A percentile compares a stretch with the other conserved stretches of the same genome.
Conservation (phyloP, 2,329 filamentous ascomycete species). For the Nannizziopsis arthrosporioides region DNA sequence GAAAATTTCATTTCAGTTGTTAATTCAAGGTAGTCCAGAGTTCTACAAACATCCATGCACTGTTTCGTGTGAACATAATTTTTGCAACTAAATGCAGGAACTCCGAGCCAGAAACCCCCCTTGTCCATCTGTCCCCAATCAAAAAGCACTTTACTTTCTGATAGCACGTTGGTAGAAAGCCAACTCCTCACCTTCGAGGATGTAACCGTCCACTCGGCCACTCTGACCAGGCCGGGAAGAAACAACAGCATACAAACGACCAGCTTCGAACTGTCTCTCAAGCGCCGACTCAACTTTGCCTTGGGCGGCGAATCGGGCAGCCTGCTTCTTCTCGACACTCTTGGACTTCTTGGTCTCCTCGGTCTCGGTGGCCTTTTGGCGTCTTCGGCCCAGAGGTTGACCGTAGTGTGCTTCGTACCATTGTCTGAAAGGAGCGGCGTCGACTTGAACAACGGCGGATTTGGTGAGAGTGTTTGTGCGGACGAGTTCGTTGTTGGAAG, state of each 20-base stretch:
- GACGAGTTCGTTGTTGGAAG: constrained; percentile 99
- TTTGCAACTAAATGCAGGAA: constrained; percentile 28
- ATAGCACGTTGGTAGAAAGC: constrained; percentile 99
- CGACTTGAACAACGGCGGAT: constrained; percentile 96
- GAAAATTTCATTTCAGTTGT: constrained; percentile 25
- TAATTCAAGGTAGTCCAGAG: constrained; percentile 27
- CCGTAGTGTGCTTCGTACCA: constrained; percentile 99
- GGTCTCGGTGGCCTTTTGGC: constrained; percentile 59
- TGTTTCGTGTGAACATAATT: constrained; percentile 16
- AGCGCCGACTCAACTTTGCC: constrained; percentile 90
- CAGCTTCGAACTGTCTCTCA: constrained; percentile 99
- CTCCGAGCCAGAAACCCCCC: constrained; percentile 22
- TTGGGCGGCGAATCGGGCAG: constrained; percentile 62
- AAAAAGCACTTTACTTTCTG: constrained; percentile 65
- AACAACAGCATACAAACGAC: constrained; percentile 89
- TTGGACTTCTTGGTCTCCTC: constrained; percentile 80
- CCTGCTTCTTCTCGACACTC: constrained; percentile 92
- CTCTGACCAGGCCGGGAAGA: constrained; percentile 92
- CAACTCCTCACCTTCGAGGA: constrained; percentile 98
- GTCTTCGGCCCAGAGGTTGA: constrained; percentile 72
- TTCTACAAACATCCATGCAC: constrained; percentile 30
- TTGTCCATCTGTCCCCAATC: constrained; percentile 14
- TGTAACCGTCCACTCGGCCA: constrained; percentile 91
- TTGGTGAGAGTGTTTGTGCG: constrained; percentile 99
- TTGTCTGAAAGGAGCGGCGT: constrained; percentile 97